phyloP scores from a whole-genome alignment of 768 basidiomycete genomes.

The Trametes cubensis region DNA sequence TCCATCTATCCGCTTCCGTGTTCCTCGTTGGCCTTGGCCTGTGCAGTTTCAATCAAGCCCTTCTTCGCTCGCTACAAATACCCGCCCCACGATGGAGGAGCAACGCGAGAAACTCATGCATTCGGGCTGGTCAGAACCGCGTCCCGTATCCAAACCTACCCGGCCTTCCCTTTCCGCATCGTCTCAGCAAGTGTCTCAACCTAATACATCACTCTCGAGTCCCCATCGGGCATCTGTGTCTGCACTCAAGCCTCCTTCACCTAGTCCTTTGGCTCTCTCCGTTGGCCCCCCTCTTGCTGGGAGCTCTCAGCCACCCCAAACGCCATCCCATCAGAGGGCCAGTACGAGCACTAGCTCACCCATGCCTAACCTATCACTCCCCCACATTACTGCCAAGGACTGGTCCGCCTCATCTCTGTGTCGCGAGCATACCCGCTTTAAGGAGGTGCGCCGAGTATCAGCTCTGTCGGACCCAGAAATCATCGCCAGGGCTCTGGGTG shows the following conservation, averaged over 20 bases:
- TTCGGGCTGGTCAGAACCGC: not conserved
- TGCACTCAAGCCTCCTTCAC: not conserved
- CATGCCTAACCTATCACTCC: not conserved
- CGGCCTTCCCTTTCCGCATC: not conserved
- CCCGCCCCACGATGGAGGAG: not conserved
- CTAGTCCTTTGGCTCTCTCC: not conserved
- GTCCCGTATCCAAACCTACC: not conserved
- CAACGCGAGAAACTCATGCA: not conserved
- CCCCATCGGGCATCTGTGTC: too few relatives aligned
- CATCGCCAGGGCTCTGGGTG: constrained; percentile 40
- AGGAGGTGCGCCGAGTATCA: constrained; percentile 42
- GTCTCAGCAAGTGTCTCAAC: not conserved
- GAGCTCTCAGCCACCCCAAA: not conserved
- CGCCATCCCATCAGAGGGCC: not conserved
- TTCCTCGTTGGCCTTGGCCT: too few relatives aligned
- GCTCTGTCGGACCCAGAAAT: constrained; percentile 29
- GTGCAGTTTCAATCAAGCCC: too few relatives aligned
- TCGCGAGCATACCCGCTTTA: constrained; percentile 44
- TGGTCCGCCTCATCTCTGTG: constrained; percentile 57
- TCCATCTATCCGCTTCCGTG: not conserved
- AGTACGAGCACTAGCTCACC: not conserved
- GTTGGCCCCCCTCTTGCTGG: not conserved
- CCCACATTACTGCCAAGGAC: constrained; percentile 40
- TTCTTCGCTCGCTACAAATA: not conserved
- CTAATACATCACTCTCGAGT: too few relatives aligned